phyloP scores from a whole-genome alignment of 2,329 filamentous ascomycete species.

The Ceratocystis colombiana region DNA sequence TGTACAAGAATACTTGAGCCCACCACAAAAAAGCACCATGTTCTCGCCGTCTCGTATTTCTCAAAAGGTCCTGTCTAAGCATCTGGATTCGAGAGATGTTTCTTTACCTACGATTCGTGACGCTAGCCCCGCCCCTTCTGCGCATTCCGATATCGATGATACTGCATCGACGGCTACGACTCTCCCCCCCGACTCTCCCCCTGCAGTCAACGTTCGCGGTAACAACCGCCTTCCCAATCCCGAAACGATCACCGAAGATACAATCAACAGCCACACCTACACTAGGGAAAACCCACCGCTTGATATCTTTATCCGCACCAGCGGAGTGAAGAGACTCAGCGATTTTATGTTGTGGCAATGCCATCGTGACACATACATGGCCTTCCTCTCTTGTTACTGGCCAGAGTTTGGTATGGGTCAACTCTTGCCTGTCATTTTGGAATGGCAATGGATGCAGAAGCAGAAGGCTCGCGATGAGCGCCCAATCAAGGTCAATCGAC shows the following conservation, averaged over 20 bases:
- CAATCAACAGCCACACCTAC: conserved; percentile 76
- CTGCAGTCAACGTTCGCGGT: conserved; percentile 30
- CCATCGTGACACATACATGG: conserved; percentile 82
- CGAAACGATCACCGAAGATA: conserved; percentile 76
- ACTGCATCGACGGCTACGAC: conserved; percentile 53
- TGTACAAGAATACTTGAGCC: conserved; percentile 65
- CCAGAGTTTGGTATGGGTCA: conserved; percentile 91
- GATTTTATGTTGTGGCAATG: conserved; percentile 99
- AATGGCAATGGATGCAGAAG: conserved; percentile 68
- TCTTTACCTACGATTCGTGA: conserved; percentile 41
- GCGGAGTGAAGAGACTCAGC: conserved; percentile 81
- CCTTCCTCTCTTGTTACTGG: conserved; percentile 88
- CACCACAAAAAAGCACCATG: conserved; percentile 55
- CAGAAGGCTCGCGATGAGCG: conserved; percentile 44
- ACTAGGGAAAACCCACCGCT: conserved; percentile 76
- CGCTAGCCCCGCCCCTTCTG: conserved; percentile 39
- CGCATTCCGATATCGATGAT: conserved; percentile 41
- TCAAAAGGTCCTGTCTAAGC: conserved; percentile 68
- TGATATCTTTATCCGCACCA: conserved; percentile 84
- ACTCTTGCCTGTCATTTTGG: conserved; percentile 82
- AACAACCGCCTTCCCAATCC: conserved; percentile 52
- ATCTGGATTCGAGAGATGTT: conserved; percentile 41
- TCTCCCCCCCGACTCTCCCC: conserved; percentile 44
- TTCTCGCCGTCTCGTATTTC: conserved; percentile 85
- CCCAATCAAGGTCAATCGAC: conserved; percentile 33